Base-by-base conservation (phyloP, 345 rosid genomes). In the Combretum micranthum region DNA sequence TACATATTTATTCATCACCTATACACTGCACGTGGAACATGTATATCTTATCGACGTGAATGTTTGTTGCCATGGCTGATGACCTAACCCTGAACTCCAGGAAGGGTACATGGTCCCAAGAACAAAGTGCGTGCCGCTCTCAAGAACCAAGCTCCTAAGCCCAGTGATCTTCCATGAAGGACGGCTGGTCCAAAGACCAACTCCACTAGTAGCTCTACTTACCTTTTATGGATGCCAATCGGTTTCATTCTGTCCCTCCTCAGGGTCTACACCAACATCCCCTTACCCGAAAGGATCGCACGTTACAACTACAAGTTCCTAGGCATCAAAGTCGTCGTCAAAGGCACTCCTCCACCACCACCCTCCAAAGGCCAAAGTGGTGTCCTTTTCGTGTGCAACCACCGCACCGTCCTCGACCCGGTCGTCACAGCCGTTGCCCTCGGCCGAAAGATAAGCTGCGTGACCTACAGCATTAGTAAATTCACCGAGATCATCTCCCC, bases 401-500 rank as follows among this genome's bases (percentile, higher is more conserved):
- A 93, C 65, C 79, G 99, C 13, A 82, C 99, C 0, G 80, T 89
- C 0, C 60, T 90, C 0, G 99, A 93, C 69, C 97, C 99, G 0
- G 86, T 87, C 7, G 82, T 89, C 43, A 89, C 83, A 0, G 96
- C 97, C 0, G 96, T 89, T 0, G 96, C 85, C 3, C 80, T 93
- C 0, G 83, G 88, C 13, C 76, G 99, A 21, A 89, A 93, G 70
- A 74, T 93, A n/a, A 89, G 96, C 55, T 89, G 97, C 52, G 99
- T 93, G 53, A 87, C 99, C 0, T 93, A 93, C 45, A 93, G 99
- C 47, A 89, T 93, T n/a, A 87, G 96, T 69, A 89, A 87, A 58
- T 85, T 85, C 74, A 66, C 88, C 0, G 97, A 89, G 64, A 63
- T 93, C 4, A 89, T 93, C 16, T 87, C 99, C 0, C 99, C 99